Conservation (phyloP, 2,329 filamentous ascomycete genomes). For the Ascochyta fabae region DNA sequence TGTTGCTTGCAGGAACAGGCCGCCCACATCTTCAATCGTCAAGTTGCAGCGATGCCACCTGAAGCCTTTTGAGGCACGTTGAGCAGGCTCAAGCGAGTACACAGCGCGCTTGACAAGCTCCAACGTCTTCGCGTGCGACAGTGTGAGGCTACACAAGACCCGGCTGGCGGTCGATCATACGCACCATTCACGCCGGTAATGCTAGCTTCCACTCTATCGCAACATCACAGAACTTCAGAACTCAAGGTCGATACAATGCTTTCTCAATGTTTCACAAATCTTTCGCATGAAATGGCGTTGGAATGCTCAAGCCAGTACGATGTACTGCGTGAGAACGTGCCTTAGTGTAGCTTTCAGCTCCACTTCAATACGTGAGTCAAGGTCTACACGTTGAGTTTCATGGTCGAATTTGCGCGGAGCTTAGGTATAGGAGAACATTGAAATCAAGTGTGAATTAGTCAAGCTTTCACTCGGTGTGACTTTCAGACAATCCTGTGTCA, state of each 20-base stretch:
- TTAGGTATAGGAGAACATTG: too few species aligned
- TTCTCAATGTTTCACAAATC: neutral
- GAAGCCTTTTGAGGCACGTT: neutral
- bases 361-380: too few species aligned
- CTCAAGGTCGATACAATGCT: too few species aligned
- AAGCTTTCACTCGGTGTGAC: too few species aligned
- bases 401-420: too few species aligned
- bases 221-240: neutral
- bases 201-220: conserved; percentile 14
- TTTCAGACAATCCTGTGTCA: too few species aligned
- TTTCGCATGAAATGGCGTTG: too few species aligned
- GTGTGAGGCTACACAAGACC: conserved; percentile 10
- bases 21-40: neutral
- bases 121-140: conserved; percentile 10
- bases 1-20: neutral
- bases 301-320: neutral
- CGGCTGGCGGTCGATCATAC: conserved; percentile 6
- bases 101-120: conserved; percentile 8
- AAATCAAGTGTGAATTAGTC: too few species aligned
- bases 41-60: neutral
- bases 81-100: conserved; percentile 1
- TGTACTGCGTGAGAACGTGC: neutral
- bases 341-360: too few species aligned
- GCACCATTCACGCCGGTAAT: conserved; percentile 4
- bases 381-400: too few species aligned